A percentile compares a stretch with the other conserved stretches of the same genome.
Evolutionary conservation across 805 yeast species (phyloP).

Genomic region (Komagataella ulmi): DNA sequence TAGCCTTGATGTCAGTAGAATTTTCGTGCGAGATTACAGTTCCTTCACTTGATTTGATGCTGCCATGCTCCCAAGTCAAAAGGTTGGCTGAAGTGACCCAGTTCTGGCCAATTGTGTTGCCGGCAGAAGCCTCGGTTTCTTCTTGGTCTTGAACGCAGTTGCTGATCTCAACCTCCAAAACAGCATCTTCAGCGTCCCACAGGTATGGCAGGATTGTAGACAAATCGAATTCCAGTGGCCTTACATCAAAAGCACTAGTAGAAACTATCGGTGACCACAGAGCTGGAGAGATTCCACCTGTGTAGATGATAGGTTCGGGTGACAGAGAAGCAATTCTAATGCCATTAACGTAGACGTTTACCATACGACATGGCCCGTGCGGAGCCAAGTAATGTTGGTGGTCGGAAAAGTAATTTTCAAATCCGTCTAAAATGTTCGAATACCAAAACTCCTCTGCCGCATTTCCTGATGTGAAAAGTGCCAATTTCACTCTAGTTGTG

Average conservation of each 20-base stretch:
- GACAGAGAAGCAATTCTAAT: slow-evolving; percentile 43
- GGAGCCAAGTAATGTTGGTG: slow-evolving; percentile 31
- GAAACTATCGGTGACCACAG: slow-evolving; percentile 77
- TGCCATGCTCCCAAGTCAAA: slow-evolving; percentile 35
- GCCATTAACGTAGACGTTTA: slow-evolving; percentile 50
- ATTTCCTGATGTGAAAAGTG: slow-evolving; percentile 60
- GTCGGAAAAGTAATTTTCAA: slow-evolving; percentile 22
- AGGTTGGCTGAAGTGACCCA: slow-evolving; percentile 52
- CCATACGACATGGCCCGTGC: slow-evolving; percentile 61
- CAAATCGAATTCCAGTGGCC: slow-evolving; percentile 56
- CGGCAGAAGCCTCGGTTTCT: not conserved
- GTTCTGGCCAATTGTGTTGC: slow-evolving; percentile 29
- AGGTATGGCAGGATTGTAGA: slow-evolving; percentile 58
- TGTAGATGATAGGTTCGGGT: slow-evolving; percentile 64
- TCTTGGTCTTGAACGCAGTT: slow-evolving; percentile 29
- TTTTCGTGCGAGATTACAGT: slow-evolving; percentile 16
- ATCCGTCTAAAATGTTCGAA: slow-evolving; percentile 38
- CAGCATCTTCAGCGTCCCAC: slow-evolving; percentile 32
- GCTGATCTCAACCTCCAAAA: slow-evolving; percentile 33
- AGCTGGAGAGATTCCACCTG: slow-evolving; percentile 74
- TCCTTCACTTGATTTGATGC: slow-evolving; percentile 26
- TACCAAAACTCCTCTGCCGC: slow-evolving; percentile 83
- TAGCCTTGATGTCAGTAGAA: slow-evolving; percentile 14
- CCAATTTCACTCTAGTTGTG: slow-evolving; percentile 45
- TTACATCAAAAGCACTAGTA: slow-evolving; percentile 59